phyloP scores from a whole-genome alignment of 2,329 filamentous ascomycete genomes.

The Neonectria hederae region DNA sequence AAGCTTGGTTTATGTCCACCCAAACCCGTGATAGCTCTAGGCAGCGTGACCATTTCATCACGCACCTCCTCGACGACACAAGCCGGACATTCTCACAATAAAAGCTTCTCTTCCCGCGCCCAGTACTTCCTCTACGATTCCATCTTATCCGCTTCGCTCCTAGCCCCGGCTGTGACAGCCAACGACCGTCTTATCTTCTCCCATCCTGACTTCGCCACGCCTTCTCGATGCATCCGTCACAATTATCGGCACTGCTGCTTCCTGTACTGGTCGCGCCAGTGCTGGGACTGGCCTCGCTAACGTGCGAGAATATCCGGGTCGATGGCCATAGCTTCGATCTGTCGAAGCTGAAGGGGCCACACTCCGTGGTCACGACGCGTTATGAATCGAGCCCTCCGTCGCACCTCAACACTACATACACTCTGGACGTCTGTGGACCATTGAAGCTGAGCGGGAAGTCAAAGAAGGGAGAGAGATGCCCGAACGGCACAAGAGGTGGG shows the following conservation, averaged over 20 bases:
- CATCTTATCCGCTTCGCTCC: constrained; percentile 19
- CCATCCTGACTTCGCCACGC: constrained; percentile 17
- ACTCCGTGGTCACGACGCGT: constrained; percentile 70
- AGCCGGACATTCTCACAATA: constrained; percentile 8
- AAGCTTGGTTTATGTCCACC: constrained; percentile 42
- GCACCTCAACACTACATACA: constrained; percentile 78
- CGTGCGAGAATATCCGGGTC: constrained; percentile 70
- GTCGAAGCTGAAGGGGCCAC: constrained; percentile 70
- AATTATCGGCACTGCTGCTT: constrained; percentile 50
- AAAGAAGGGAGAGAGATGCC: constrained; percentile 69
- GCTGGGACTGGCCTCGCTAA: constrained; percentile 59
- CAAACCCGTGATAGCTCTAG: constrained; percentile 41
- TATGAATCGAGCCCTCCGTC: constrained; percentile 62
- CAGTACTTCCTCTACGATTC: constrained; percentile 4
- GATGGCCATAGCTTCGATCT: constrained; percentile 72
- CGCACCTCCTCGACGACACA: constrained; percentile 26
- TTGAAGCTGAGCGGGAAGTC: constrained; percentile 70
- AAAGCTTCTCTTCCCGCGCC: constrained; percentile 6
- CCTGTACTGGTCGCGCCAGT: constrained; percentile 50
- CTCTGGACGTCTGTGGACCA: constrained; percentile 77
- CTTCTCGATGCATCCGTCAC: constrained; percentile 53
- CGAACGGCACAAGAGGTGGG: constrained; percentile 73
- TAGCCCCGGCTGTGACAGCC: constrained; percentile 14
- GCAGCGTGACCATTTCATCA: constrained; percentile 44
- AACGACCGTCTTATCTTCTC: constrained; percentile 10